Conservation (phyloP, 2,329 filamentous ascomycete genomes). For the Ceratocystis albifundus region DNA sequence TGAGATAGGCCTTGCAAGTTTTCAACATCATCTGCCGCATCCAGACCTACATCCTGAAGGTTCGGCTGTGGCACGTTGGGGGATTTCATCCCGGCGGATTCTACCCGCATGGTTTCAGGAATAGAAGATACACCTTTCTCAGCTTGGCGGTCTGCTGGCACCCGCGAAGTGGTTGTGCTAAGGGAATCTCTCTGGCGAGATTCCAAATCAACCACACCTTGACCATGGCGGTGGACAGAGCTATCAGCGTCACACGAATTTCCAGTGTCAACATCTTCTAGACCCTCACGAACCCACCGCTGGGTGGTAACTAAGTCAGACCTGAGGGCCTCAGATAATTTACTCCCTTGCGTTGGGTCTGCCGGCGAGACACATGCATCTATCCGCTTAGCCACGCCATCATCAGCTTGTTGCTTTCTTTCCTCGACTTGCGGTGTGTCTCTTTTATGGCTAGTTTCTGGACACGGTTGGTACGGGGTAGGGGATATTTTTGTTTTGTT, state of each 20-base stretch:
- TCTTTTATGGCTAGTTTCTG: neutral
- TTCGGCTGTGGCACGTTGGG: neutral
- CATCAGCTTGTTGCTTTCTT: neutral
- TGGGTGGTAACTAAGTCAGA: neutral
- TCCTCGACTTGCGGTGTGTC: conserved; percentile 16
- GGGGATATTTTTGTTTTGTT: neutral
- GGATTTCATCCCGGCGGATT: neutral
- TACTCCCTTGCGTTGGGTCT: neutral
- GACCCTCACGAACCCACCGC: neutral
- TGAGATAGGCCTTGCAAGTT: neutral
- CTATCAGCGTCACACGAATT: neutral
- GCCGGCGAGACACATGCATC: neutral
- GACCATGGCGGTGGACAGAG: neutral
- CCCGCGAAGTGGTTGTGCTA: neutral
- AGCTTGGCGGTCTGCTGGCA: neutral
- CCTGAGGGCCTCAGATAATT: neutral
- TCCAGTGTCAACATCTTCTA: neutral
- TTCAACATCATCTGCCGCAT: neutral
- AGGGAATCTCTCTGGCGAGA: neutral
- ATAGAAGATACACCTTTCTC: neutral
- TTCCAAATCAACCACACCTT: neutral
- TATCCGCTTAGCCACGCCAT: neutral
- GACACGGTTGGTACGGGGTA: neutral
- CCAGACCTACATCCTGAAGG: neutral
- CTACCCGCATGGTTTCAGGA: neutral